Base-by-base conservation (phyloP, 768 basidiomycete genomes). In the Russula foetens region DNA sequence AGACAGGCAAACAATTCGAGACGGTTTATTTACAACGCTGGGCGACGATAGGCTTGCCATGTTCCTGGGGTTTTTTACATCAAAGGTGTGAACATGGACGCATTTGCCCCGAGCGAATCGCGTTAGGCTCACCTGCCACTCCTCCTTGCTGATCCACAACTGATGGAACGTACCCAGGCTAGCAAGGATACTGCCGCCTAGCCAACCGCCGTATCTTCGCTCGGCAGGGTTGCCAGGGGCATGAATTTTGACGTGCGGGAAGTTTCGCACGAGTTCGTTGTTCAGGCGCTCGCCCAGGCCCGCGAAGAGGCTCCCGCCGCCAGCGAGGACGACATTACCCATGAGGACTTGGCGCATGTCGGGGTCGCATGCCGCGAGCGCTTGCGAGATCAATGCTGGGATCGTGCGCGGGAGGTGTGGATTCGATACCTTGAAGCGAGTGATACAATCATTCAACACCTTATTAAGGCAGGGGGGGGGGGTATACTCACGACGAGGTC, bases 131-230 rank as follows among this genome's bases (percentile, higher is more conserved):
- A 90, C 92, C 82, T 90, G 84, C 87, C 91, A 95, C 68, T 96
- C 93, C 71, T 94, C 92, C 68, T 79, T 84, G 73, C 91, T 92
- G 69, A 96, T 93, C 93, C 93, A 95, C 52, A 95, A 76, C 67
- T 96, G 96, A 71, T 99, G 97, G 81, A 98, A 99, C 17, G 95
- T 98, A 24, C 97, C 97, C 69, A 98, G 74, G 69, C 90, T 93
- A 1, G 90, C 95, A 49, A 98, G 77, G 67, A 98, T 96, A 65
- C 90, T 93, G 29, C 96, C 97, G 12, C 97, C 97, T 7, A 99
- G 75, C 97, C 97, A 99, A 21, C 89, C 86, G 15, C 93, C 89
- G 71, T 92, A 97, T 58, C 88, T 83, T 48, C 96, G 82, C 71
- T 98, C 97, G 52, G 86, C 80, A 0, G 90, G 84, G 68, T 93